Base-by-base conservation (phyloP, 306 rosid genomes). In the Pueraria montana region DNA sequence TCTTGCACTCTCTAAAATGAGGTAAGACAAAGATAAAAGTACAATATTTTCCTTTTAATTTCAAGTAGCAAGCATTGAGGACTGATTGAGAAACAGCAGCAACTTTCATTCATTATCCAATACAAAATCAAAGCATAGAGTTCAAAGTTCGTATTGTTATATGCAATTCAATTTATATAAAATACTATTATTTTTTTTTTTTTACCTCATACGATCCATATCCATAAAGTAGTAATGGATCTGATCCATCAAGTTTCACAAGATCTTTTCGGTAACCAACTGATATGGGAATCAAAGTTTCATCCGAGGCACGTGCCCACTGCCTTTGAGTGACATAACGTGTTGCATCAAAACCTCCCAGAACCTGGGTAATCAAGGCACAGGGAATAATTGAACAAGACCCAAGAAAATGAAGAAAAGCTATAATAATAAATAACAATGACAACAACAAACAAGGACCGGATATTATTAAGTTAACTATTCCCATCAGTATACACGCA, bases 201-300 rank as follows among this genome's bases (percentile, higher is more conserved):
- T 56, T 76, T 93, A 93, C 99, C 99, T 95, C 97, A 75, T 95
- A 95, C 24, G 99, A 95, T 30, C 99, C 99, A 59, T 95, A 95
- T 84, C 99, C 99, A 67, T 95, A 91, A 79, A 95, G 99, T 64
- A 93, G 91, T 72, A 93, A 87, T 43, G 99, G 96, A 83, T 93
- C 93, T 48, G 93, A 91, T 61, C 99, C 99, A 87, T 95, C 97
- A 74, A 95, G 94, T 85, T 92, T 91, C 78, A 91, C 93, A 46
- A 88, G 85, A 83, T 27, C 1, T 27, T 27, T 27, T 27, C 30
- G 30, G 30, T 27, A 27, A 27, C 30, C 30, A 27, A 27, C 3
- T 27, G 30, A 27, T 27, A 27, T 1, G 30, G 30, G 30, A 27
- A 27, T 27, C 2, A 27, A 27, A 27, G 30, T 27, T 27, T 27